Base-by-base conservation (phyloP, 2,329 filamentous ascomycete genomes). In the Cladosporium cucumerinum region DNA sequence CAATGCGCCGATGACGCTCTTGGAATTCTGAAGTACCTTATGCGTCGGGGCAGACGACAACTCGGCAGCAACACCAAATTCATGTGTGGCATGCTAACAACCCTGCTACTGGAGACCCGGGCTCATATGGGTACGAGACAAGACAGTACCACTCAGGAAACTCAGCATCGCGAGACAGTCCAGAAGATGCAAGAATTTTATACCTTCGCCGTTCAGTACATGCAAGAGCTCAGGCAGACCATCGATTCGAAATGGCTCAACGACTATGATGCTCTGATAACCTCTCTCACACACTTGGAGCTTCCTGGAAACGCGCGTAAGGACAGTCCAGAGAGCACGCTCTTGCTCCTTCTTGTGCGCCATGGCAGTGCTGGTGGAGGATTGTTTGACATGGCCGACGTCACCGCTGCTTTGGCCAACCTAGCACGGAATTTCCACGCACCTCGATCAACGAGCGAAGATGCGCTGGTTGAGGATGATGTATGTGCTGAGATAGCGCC, bases 1-100 rank as follows among this genome's bases (percentile, higher is more conserved):
- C 90, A 96, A 73, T 98, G 94, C 76, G 91, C 93, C 11, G 92
- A 97, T 73, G 95, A 99, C 79, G 89, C 91, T 1, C 83, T 98
- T 52, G 94, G 93, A 0, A 85, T 99, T 36, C 87, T 91, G 66
- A 90, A 92, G 75, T 97, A 96, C 76, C 83, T 99, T 1, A 82
- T 98, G 16, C 81, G 85, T 6, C 84, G 85, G 60, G 93, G 94
- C 8, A 79, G 80, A 18, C 71, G 79, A 5, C 88, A 94, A 73
- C 81, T 99, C 5, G 78, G 76, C 3, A 82, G 85, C 34, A 82
- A 84, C 0, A 87, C 92, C 0, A 89, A 88, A 0, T 97, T 97
- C 71, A 81, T 96, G 49, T 88, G 91, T 12, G 94, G 93, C 0
- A 90, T 93, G 68, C 85, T 89, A 0, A 80, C 97, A 21, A 92